phyloP scores from a whole-genome alignment of 169 alveolate species.

The Eimeria zaria region DNA sequence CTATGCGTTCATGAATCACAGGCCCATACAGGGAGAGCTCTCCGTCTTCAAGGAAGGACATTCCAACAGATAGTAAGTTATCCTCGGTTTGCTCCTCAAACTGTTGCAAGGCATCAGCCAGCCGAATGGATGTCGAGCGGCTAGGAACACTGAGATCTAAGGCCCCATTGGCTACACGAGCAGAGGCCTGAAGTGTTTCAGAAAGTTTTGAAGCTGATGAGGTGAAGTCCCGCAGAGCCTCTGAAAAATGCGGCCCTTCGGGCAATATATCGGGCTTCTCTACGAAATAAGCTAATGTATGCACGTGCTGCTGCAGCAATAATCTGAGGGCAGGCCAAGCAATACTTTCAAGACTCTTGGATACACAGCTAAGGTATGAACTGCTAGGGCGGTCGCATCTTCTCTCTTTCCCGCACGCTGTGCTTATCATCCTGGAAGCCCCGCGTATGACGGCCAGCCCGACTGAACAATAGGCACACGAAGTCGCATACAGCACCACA shows the following conservation, averaged over 20 bases:
- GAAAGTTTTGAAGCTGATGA: conserved; percentile 24
- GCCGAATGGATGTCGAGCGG: neutral
- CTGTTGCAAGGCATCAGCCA: conserved; percentile 2
- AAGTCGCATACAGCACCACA: neutral
- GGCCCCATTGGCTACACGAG: conserved; percentile 25
- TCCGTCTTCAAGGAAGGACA: conserved; percentile 70
- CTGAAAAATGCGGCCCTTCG: conserved; percentile 20
- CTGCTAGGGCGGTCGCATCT: neutral
- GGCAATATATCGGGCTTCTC: conserved; percentile 42
- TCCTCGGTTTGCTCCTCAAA: neutral
- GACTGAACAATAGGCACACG: conserved; percentile 21
- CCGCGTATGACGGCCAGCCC: conserved; percentile 51
- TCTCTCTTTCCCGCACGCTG: conserved; percentile 50
- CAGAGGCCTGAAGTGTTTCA: conserved; percentile 1
- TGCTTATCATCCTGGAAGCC: conserved; percentile 52
- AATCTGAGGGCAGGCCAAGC: conserved; percentile 29
- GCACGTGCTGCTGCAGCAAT: conserved; percentile 61
- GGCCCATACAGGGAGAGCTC: conserved; percentile 63
- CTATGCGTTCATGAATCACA: conserved; percentile 19
- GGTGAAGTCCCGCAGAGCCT: conserved; percentile 7
- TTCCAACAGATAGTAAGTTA: conserved; percentile 26
- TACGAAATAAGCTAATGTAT: conserved; percentile 17
- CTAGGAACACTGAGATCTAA: neutral
- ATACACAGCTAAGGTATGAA: conserved; percentile 20
- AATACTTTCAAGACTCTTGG: conserved; percentile 58